These are phyloP conservation scores for Silybum marianum DNA, from an alignment of 129 eudicot genomes.

Conservation along the genomic window DNA sequence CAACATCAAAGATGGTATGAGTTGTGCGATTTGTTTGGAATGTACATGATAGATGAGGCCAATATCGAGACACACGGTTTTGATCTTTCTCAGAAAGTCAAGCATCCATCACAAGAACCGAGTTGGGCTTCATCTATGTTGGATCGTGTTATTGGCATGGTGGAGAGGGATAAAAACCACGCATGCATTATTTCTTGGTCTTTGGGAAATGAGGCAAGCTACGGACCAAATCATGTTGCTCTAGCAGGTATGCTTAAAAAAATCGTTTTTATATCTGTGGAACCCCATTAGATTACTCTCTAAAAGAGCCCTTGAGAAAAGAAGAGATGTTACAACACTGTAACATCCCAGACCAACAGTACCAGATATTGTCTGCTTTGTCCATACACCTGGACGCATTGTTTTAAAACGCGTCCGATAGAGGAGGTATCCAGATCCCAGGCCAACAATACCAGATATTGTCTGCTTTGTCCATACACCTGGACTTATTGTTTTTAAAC, in stretches of 20 bases:
- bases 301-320: not conserved
- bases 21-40: conserved; percentile 92
- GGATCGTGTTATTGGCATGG: conserved; percentile 97
- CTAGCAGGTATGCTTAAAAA: conserved; percentile 56
- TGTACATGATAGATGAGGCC: conserved; percentile 99
- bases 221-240: conserved; percentile 95
- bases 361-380: too few relatives aligned
- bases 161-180: conserved; percentile 97
- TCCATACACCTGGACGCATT: too few relatives aligned
- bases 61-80: conserved; percentile 98
- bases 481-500: too few relatives aligned
- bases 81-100: conserved; percentile 59
- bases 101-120: conserved; percentile 90
- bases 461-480: too few relatives aligned
- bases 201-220: conserved; percentile 89
- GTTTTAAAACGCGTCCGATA: too few relatives aligned
- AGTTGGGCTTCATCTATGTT: conserved; percentile 84
- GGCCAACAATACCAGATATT: too few relatives aligned
- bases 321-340: not conserved
- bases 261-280: not conserved
- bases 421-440: too few relatives aligned
- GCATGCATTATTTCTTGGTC: conserved; percentile 95
- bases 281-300: not conserved
- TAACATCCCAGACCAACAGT: too few relatives aligned
- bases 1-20: conserved; percentile 98